A percentile compares a stretch with the other conserved stretches of the same genome.
Conservation (phyloP, 768 basidiomycete species). For the Plicaturopsis crispa region DNA sequence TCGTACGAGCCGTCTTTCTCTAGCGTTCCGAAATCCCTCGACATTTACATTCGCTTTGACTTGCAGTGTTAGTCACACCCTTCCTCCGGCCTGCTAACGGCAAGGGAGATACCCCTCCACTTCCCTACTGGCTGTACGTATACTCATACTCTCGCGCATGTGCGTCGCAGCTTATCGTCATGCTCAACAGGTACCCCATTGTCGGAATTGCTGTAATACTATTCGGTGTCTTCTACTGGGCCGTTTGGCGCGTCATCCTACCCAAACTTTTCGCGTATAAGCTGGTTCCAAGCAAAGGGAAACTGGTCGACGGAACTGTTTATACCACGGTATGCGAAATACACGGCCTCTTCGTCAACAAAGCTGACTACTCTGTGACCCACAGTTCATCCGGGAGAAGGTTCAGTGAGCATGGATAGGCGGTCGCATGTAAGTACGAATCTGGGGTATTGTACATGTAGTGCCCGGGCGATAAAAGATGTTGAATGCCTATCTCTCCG, state of each 20-base stretch:
- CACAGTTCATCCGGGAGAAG: neutral
- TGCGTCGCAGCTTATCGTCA: neutral
- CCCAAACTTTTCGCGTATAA: conserved; percentile 41
- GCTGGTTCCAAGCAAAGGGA: conserved; percentile 39
- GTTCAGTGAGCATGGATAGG: too few species aligned
- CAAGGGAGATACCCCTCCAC: conserved; percentile 50
- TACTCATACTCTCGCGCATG: neutral
- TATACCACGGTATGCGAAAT: conserved; percentile 44
- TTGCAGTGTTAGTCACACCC: conserved; percentile 44
- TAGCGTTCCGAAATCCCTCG: neutral
- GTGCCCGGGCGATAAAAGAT: too few species aligned
- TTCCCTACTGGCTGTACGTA: conserved; percentile 47
- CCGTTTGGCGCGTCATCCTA: conserved; percentile 40
- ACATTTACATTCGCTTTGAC: too few species aligned
- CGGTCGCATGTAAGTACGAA: too few species aligned
- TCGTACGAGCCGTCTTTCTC: conserved; percentile 25
- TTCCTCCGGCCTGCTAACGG: conserved; percentile 46
- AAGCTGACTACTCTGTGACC: neutral
- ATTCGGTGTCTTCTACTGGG: conserved; percentile 46
- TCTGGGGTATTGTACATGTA: too few species aligned
- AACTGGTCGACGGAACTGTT: conserved; percentile 43
- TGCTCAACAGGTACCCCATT: conserved; percentile 35
- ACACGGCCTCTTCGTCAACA: neutral
- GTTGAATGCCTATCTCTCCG: too few species aligned
- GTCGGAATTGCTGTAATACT: conserved; percentile 43